These are phyloP conservation scores for Alternaria angustiovoidea DNA, from an alignment of 2,329 filamentous ascomycete genomes.

Conservation along the genomic window DNA sequence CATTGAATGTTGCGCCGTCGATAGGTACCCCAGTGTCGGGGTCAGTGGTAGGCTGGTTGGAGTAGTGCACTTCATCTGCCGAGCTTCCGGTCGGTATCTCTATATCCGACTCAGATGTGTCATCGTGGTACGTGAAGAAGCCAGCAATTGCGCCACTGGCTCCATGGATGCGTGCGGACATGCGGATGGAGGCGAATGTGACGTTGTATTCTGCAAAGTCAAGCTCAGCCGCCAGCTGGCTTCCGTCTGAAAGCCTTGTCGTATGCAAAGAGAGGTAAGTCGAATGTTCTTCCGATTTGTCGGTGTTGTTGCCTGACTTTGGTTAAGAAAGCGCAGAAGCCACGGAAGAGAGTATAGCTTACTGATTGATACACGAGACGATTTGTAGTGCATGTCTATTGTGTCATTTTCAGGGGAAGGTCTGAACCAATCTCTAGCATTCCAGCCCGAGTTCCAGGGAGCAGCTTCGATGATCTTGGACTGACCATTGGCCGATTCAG, in stretches of 20 bases:
- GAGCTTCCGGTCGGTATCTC: conserved; percentile 17
- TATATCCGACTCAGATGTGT: conserved; percentile 22
- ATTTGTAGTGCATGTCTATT: conserved; percentile 15
- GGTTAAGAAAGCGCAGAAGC: background rate
- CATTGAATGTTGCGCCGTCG: conserved; percentile 18
- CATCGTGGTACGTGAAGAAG: conserved; percentile 23
- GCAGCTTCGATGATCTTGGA: conserved; percentile 13
- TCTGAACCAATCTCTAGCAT: conserved; percentile 10
- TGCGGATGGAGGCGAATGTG: conserved; percentile 20
- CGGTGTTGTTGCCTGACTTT: background rate
- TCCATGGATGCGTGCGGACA: conserved; percentile 18
- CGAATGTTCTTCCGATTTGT: background rate
- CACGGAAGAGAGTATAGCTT: background rate
- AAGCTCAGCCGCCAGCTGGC: conserved; percentile 15
- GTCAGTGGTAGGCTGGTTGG: conserved; percentile 19
- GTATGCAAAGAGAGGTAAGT: conserved; percentile 17
- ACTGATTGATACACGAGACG: conserved; percentile 15
- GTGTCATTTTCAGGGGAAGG: conserved; percentile 1
- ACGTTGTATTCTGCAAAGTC: conserved; percentile 19
- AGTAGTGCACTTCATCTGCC: conserved; percentile 9
- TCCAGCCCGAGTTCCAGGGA: conserved; percentile 20
- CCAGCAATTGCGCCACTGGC: conserved; percentile 18
- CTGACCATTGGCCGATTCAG: background rate
- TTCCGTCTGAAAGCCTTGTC: conserved; percentile 5
- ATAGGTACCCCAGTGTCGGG: conserved; percentile 14